Evolutionary conservation across 495 filamentous ascomycete genomes (phyloP).

Genomic region (Bacidia gigantensis): DNA sequence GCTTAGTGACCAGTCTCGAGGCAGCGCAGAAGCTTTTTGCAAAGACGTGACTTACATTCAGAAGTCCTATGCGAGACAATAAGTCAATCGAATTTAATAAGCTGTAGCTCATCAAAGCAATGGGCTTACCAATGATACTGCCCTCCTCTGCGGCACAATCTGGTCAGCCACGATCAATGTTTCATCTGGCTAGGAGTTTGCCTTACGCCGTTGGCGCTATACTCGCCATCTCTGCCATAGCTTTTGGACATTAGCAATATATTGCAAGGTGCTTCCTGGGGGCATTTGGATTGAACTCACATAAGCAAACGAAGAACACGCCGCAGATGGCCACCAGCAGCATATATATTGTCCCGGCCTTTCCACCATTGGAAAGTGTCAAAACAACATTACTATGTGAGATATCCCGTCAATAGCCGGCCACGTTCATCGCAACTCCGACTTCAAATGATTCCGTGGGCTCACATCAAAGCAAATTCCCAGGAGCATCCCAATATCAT

Average conservation of each 20-base stretch:
- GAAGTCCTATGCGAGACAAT: constrained; percentile 9
- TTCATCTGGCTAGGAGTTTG: not conserved
- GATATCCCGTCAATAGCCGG: constrained; percentile 9
- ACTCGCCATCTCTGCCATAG: constrained; percentile 17
- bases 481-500: constrained; percentile 18
- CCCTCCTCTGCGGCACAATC: constrained; percentile 7
- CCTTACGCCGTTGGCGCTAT: constrained; percentile 16
- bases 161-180: constrained; percentile 6
- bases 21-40: not conserved
- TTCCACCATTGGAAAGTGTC: constrained; percentile 16
- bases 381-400: constrained; percentile 13
- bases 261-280: not conserved
- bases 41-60: constrained; percentile 11
- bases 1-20: not conserved
- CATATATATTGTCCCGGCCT: constrained; percentile 16
- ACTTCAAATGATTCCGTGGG: not conserved
- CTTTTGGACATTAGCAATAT: constrained; percentile 8
- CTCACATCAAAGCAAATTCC: constrained; percentile 17
- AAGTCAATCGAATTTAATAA: constrained; percentile 4
- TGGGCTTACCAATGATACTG: constrained; percentile 15
- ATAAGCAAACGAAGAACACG: constrained; percentile 13
- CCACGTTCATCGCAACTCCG: not conserved
- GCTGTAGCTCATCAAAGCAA: not conserved
- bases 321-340: constrained; percentile 12
- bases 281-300: no score